These are phyloP conservation scores for Malassezia obtusa DNA, from an alignment of 1,284 basidiomycete species.

Conservation along the genomic window DNA sequence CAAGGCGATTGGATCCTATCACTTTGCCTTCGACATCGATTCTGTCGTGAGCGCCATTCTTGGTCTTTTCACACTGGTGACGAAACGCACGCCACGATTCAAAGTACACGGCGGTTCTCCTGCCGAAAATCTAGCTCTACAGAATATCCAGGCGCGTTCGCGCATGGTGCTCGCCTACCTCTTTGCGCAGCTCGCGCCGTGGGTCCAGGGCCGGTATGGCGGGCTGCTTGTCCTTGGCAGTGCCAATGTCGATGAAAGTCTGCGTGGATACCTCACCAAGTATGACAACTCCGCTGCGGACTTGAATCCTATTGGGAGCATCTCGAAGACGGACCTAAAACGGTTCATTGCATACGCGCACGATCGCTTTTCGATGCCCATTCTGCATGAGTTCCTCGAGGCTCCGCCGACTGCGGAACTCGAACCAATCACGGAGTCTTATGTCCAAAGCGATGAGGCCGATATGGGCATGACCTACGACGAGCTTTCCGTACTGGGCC, in stretches of 20 bases:
- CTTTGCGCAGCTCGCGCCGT: slow-evolving; percentile 91
- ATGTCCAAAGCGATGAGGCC: slow-evolving; percentile 90
- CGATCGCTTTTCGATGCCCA: slow-evolving; percentile 68
- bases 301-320: slow-evolving; percentile 94
- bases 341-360: slow-evolving; percentile 81
- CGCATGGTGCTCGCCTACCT: slow-evolving; percentile 95
- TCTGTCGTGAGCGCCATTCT: slow-evolving; percentile 71
- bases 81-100: slow-evolving; percentile 71
- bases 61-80: slow-evolving; percentile 73
- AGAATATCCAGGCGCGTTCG: slow-evolving; percentile 92
- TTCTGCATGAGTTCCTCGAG: slow-evolving; percentile 70
- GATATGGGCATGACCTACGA: slow-evolving; percentile 96
- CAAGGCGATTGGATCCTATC: slow-evolving; percentile 63
- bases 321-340: slow-evolving; percentile 95
- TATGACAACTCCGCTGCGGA: slow-evolving; percentile 77
- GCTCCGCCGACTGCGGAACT: slow-evolving; percentile 92
- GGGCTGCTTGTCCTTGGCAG: slow-evolving; percentile 87
- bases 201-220: slow-evolving; percentile 73
- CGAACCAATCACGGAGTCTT: slow-evolving; percentile 84
- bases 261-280: slow-evolving; percentile 93
- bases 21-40: slow-evolving; percentile 94
- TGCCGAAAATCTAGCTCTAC: slow-evolving; percentile 88
- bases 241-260: slow-evolving; percentile 86
- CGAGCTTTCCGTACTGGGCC: slow-evolving; percentile 83
- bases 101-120: slow-evolving; percentile 73